phyloP scores from a whole-genome alignment of 257 asterid species.

The Fraxinus cuspidata region DNA sequence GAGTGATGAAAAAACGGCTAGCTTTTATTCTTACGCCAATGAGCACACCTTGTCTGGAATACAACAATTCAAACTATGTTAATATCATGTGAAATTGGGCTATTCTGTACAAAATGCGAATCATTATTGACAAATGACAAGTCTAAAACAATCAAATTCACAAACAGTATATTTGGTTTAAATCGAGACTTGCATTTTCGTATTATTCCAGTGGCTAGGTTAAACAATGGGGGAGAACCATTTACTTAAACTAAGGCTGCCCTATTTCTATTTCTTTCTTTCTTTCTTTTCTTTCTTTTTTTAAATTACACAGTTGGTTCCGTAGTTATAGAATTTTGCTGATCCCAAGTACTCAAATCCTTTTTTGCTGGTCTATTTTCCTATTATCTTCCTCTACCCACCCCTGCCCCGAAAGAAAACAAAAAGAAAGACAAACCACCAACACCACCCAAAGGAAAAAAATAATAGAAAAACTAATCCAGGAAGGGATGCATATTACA shows the following conservation, averaged over 20 bases:
- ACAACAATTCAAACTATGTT: conserved; percentile 22
- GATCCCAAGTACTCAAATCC: no score
- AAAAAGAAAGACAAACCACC: neutral
- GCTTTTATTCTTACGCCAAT: conserved; percentile 44
- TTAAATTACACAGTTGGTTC: no score
- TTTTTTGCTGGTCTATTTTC: neutral
- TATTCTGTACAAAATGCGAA: neutral
- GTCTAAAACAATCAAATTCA: neutral
- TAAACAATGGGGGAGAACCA: neutral
- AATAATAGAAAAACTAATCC: neutral
- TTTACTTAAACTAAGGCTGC: neutral
- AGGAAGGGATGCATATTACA: neutral
- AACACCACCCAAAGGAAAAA: neutral
- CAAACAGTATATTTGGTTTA: neutral
- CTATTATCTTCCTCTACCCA: neutral
- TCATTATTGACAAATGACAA: neutral
- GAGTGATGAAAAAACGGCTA: neutral
- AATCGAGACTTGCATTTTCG: neutral
- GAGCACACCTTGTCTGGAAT: conserved; percentile 75
- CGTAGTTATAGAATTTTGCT: no score
- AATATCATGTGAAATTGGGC: neutral
- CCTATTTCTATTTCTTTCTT: neutral
- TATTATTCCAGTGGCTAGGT: neutral
- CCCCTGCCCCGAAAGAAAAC: neutral
- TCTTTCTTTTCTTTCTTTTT: no score